Evolutionary conservation across 768 basidiomycete species (phyloP).

Genomic region (Cubamyces sp.): DNA sequence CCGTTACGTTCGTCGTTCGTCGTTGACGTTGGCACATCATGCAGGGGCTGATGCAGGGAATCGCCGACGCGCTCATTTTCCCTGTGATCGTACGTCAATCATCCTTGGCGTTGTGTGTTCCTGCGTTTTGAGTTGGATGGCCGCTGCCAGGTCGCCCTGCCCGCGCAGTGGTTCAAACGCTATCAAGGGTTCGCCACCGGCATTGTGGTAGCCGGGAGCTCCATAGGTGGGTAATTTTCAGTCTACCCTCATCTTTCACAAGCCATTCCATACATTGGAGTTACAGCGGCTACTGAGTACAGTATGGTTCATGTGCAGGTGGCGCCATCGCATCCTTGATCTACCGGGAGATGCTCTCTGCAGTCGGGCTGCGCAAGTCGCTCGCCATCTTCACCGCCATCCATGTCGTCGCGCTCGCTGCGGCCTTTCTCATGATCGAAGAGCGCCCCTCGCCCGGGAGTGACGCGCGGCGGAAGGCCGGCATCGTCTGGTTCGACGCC

Average conservation of each 20-base stretch:
- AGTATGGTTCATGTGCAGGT: constrained; percentile 6
- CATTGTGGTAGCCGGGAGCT: constrained; percentile 27
- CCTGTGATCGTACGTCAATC: constrained; percentile 22
- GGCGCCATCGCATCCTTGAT: constrained; percentile 25
- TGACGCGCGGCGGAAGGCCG: background rate
- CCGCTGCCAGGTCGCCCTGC: constrained; percentile 22
- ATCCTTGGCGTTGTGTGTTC: background rate
- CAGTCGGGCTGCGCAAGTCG: constrained; percentile 37
- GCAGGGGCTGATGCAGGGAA: constrained; percentile 38
- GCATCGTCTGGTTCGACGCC: constrained; percentile 29
- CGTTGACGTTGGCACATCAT: background rate
- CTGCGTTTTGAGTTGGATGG: background rate
- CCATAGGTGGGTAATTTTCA: constrained; percentile 18
- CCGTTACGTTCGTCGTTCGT: background rate
- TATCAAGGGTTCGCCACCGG: constrained; percentile 25
- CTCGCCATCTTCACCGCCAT: constrained; percentile 37
- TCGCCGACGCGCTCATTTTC: constrained; percentile 24
- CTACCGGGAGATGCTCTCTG: constrained; percentile 29
- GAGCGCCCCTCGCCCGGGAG: constrained; percentile 29
- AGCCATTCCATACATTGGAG: background rate
- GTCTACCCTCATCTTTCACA: no score
- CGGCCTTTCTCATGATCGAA: constrained; percentile 38
- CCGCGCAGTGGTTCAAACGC: constrained; percentile 29
- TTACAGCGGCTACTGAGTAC: no score
- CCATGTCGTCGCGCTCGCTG: constrained; percentile 32